Evolutionary conservation across 805 yeast species (phyloP).

Genomic region (Pichia heedii): DNA sequence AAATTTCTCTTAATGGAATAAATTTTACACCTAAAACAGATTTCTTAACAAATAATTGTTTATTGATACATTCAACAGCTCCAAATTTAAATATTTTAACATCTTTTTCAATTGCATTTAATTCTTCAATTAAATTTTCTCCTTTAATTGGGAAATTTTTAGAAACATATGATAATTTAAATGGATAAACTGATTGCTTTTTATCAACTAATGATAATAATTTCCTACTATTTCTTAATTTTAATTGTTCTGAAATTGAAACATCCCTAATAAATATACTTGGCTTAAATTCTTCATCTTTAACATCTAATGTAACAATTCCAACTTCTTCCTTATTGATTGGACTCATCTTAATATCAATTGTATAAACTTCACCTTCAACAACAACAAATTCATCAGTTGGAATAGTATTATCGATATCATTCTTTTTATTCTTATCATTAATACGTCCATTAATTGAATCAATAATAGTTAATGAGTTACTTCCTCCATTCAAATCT

Average conservation of each 20-base stretch:
- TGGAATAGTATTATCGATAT: conserved; percentile 49
- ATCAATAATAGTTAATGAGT: conserved; percentile 31
- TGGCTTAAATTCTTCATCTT: conserved; percentile 43
- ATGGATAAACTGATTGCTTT: conserved; percentile 79
- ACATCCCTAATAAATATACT: conserved; percentile 76
- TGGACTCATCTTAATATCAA: conserved; percentile 79
- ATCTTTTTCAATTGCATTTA: conserved; percentile 42
- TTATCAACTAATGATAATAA: conserved; percentile 64
- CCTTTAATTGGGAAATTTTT: conserved; percentile 49
- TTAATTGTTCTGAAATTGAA: conserved; percentile 71
- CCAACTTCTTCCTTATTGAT: conserved; percentile 45
- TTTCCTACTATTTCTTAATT: conserved; percentile 63
- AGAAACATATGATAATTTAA: conserved; percentile 71
- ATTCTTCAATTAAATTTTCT: conserved; percentile 27
- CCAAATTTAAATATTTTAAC: conserved; percentile 63
- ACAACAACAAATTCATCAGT: conserved; percentile 62
- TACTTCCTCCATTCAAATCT: conserved; percentile 17
- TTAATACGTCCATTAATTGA: conserved; percentile 26
- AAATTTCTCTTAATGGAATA: conserved; percentile 58
- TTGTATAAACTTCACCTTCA: conserved; percentile 79
- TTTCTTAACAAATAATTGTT: conserved; percentile 65
- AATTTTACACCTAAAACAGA: conserved; percentile 68
- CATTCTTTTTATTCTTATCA: conserved; percentile 25
- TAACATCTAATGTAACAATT: conserved; percentile 56
- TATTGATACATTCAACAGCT: conserved; percentile 67